Conservation (phyloP, 495 filamentous ascomycete genomes). For the Podospora sp. region DNA sequence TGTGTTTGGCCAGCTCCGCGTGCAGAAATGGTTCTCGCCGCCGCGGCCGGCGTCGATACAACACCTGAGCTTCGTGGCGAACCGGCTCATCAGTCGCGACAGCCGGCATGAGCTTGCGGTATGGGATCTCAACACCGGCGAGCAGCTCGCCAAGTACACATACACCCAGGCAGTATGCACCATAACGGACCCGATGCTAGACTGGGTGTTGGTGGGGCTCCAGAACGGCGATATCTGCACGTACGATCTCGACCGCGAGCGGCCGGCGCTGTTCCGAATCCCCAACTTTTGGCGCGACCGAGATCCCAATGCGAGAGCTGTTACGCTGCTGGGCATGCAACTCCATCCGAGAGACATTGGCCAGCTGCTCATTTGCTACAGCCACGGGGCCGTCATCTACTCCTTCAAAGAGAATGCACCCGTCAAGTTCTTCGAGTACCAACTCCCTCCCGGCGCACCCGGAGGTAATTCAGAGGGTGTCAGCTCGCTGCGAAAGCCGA, state of each 20-base stretch:
- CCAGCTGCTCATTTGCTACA: constrained; percentile 85
- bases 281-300: constrained; percentile 80
- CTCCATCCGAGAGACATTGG: constrained; percentile 93
- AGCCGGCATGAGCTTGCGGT: constrained; percentile 79
- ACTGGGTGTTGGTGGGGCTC: constrained; percentile 83
- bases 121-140: constrained; percentile 69
- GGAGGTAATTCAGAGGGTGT: constrained; percentile 65
- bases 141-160: constrained; percentile 62
- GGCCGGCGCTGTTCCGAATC: constrained; percentile 73
- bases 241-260: constrained; percentile 85
- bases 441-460: constrained; percentile 77
- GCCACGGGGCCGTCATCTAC: constrained; percentile 82
- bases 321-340: constrained; percentile 64
- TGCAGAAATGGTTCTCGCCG: constrained; percentile 75
- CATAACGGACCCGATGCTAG: constrained; percentile 80
- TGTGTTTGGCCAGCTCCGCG: constrained; percentile 82
- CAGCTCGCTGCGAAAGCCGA: constrained; percentile 64
- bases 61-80: constrained; percentile 55
- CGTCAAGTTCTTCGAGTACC: constrained; percentile 79
- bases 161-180: constrained; percentile 74
- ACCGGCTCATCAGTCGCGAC: constrained; percentile 82
- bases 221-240: constrained; percentile 80
- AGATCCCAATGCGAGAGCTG: constrained; percentile 46
- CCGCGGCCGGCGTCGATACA: constrained; percentile 47
- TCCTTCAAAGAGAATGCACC: constrained; percentile 86